phyloP scores from a whole-genome alignment of 768 basidiomycete species.

The Tricholoma flavovirens region DNA sequence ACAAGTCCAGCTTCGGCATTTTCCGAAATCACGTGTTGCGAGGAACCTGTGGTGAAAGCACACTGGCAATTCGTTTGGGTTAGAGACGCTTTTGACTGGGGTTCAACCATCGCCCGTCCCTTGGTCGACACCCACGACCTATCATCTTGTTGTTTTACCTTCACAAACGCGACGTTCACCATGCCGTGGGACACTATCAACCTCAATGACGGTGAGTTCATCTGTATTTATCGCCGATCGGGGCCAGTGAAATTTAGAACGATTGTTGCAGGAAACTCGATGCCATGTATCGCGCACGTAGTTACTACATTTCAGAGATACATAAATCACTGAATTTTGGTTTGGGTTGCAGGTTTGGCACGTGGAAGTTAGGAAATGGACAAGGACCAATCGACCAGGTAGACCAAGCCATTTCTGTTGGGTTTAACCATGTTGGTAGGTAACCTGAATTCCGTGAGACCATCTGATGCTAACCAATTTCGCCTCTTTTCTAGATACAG shows the following conservation, averaged over 20 bases:
- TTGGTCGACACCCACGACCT: no score
- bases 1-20: no score
- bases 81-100: no score
- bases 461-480: background rate
- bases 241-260: no score
- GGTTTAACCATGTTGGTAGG: constrained; percentile 60
- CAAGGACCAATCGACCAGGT: constrained; percentile 47
- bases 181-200: constrained; percentile 62
- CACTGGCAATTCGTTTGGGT: no score
- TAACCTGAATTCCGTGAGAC: background rate
- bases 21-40: no score
- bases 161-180: constrained; percentile 6
- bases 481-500: constrained; percentile 45
- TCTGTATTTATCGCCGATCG: background rate
- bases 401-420: constrained; percentile 55
- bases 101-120: no score
- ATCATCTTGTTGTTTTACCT: background rate
- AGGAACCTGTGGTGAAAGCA: no score
- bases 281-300: constrained; percentile 42
- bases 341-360: constrained; percentile 40
- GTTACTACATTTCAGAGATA: background rate
- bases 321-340: background rate
- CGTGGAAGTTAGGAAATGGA: constrained; percentile 60
- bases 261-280: constrained; percentile 33
- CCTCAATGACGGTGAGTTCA: constrained; percentile 50